These are phyloP conservation scores for Cicer arietinum DNA, from an alignment of 306 rosid genomes.

Conservation along the genomic window DNA sequence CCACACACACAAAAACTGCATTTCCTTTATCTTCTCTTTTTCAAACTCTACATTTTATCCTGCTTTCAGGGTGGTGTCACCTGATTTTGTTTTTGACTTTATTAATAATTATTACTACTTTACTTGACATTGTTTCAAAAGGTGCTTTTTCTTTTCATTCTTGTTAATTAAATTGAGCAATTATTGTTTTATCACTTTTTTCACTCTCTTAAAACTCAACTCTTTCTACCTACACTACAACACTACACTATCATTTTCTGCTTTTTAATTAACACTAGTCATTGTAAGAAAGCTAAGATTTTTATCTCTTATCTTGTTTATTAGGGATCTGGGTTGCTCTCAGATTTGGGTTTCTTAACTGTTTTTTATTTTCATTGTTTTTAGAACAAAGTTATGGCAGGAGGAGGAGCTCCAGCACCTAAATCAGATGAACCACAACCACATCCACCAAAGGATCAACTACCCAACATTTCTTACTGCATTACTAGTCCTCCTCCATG, in stretches of 20 bases:
- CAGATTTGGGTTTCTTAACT: constrained; percentile 54
- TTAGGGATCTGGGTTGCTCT: constrained; percentile 56
- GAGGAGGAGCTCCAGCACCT: constrained; percentile 59
- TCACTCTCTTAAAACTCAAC: constrained; percentile 32
- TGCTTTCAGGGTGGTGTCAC: constrained; percentile 52
- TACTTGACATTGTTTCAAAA: constrained; percentile 56
- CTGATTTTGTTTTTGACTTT: constrained; percentile 58
- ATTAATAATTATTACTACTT: constrained; percentile 50
- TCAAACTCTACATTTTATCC: constrained; percentile 27
- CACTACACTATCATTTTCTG: constrained; percentile 48
- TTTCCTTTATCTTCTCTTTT: constrained; percentile 33
- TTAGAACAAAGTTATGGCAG: constrained; percentile 64
- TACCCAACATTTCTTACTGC: constrained; percentile 77
- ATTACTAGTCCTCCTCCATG: constrained; percentile 98
- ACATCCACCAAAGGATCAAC: constrained; percentile 98
- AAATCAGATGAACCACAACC: constrained; percentile 90
- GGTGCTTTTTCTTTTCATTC: constrained; percentile 51
- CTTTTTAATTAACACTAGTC: background rate
- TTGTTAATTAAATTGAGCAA: constrained; percentile 41
- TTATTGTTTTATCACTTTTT: constrained; percentile 39
- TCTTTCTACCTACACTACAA: constrained; percentile 23
- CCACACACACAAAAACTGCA: constrained; percentile 40
- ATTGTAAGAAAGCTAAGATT: constrained; percentile 45
- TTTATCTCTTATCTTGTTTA: constrained; percentile 21
- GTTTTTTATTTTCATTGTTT: constrained; percentile 29